Percentiles rank a stretch among this genome's conserved stretches.
Conservation (phyloP, 805 yeast genomes). For the Kodamaea laetipori region DNA sequence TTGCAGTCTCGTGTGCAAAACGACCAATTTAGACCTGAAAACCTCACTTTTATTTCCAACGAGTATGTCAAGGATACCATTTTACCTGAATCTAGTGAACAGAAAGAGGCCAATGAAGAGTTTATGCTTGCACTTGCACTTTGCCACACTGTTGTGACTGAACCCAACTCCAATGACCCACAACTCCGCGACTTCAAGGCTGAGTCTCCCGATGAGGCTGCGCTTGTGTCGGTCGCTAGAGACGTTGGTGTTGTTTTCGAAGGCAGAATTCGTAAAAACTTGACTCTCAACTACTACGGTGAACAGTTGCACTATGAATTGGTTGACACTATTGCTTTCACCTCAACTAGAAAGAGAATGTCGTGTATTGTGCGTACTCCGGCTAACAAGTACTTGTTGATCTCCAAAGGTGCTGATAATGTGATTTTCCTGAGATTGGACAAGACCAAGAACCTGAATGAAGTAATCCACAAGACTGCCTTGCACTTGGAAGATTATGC, state of each 20-base stretch:
- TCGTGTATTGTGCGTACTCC: slow-evolving; percentile 59
- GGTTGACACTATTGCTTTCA: slow-evolving; percentile 61
- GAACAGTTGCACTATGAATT: slow-evolving; percentile 46
- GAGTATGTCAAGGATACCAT: slow-evolving; percentile 57
- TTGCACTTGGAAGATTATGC: slow-evolving; percentile 69
- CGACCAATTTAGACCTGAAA: slow-evolving; percentile 48
- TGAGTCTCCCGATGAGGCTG: slow-evolving; percentile 83
- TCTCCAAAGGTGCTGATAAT: slow-evolving; percentile 77
- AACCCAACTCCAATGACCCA: slow-evolving; percentile 42
- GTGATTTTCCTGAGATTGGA: slow-evolving; percentile 52
- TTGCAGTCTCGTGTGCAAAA: slow-evolving; percentile 17
- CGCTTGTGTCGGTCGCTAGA: slow-evolving; percentile 73
- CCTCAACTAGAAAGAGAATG: slow-evolving; percentile 78
- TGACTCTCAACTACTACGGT: slow-evolving; percentile 50
- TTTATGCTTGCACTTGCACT: slow-evolving; percentile 69
- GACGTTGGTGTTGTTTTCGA: slow-evolving; percentile 69
- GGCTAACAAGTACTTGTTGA: slow-evolving; percentile 46
- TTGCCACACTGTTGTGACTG: slow-evolving; percentile 77
- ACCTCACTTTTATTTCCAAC: slow-evolving; percentile 63
- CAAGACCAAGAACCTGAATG: slow-evolving; percentile 45
- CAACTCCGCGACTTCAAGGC: slow-evolving; percentile 60
- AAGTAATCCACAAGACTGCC: slow-evolving; percentile 57
- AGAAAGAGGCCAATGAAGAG: slow-evolving; percentile 50
- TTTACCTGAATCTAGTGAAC: slow-evolving; percentile 34
- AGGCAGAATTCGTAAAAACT: slow-evolving; percentile 52